Conservation (phyloP, 345 rosid species). For the Eucalyptus melliodora region DNA sequence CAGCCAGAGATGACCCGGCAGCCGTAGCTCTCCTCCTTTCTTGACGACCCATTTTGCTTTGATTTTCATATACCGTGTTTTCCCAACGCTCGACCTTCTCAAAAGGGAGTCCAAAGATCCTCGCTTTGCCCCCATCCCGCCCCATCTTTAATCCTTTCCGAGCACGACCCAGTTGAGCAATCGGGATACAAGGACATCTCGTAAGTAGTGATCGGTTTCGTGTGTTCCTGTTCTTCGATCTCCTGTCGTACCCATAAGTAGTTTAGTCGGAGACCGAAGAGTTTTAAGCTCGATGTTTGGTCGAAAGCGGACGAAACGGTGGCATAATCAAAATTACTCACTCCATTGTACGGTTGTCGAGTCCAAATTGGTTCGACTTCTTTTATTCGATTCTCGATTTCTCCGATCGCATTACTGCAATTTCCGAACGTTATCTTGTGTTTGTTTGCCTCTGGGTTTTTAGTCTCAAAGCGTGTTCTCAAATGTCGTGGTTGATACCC, state of each 20-base stretch:
- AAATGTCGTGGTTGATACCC: not conserved
- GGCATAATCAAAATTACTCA: not conserved
- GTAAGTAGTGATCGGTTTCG: not conserved
- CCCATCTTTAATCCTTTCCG: not conserved
- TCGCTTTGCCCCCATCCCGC: not conserved
- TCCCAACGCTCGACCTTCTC: not conserved
- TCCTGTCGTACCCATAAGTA: not conserved
- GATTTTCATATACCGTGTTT: not conserved
- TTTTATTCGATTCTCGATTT: not conserved
- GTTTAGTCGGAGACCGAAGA: not conserved
- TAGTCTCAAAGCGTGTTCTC: not conserved
- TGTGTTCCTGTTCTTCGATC: not conserved
- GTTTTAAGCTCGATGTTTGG: not conserved
- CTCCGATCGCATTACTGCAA: not conserved
- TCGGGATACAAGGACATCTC: not conserved
- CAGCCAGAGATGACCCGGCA: not conserved
- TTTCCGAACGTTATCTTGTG: not conserved
- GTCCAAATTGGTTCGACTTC: not conserved
- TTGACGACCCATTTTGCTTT: not conserved
- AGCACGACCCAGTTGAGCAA: not conserved
- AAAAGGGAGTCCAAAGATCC: not conserved
- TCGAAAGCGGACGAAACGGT: not conserved
- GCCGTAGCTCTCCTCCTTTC: not conserved
- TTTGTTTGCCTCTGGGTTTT: not conserved
- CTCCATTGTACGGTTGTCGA: not conserved